phyloP scores from a whole-genome alignment of 2,329 filamentous ascomycete genomes.

The Cryphonectria parasitica region DNA sequence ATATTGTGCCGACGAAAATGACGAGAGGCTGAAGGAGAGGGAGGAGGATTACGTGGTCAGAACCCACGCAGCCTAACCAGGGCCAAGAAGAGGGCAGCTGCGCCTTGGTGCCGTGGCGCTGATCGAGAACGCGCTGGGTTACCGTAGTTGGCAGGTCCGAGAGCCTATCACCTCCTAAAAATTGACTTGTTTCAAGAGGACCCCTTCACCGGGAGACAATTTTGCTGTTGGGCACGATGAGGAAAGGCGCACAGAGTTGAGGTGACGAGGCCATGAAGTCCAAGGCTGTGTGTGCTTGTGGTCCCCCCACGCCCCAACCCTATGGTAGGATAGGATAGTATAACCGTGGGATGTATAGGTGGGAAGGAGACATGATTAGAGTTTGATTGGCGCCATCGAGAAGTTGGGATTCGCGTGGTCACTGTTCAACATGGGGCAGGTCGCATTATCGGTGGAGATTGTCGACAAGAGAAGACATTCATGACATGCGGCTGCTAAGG shows the following conservation, averaged over 20 bases:
- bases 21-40: background rate
- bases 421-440: background rate
- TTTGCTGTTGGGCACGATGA: background rate
- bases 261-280: background rate
- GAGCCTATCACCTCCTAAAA: background rate
- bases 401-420: background rate
- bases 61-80: background rate
- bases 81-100: background rate
- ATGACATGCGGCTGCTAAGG: background rate
- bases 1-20: background rate
- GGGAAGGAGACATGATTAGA: background rate
- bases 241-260: background rate
- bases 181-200: background rate
- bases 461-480: background rate
- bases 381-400: background rate
- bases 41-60: background rate
- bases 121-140: background rate
- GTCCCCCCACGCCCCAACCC: background rate
- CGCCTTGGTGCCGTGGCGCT: background rate
- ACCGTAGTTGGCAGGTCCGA: constrained; percentile 2
- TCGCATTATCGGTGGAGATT: constrained; percentile 4
- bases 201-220: background rate
- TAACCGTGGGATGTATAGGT: background rate
- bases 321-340: background rate
- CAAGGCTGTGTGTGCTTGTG: background rate